These are phyloP conservation scores for Castanea sativa DNA, from an alignment of 306 rosid species.

Conservation along the genomic window DNA sequence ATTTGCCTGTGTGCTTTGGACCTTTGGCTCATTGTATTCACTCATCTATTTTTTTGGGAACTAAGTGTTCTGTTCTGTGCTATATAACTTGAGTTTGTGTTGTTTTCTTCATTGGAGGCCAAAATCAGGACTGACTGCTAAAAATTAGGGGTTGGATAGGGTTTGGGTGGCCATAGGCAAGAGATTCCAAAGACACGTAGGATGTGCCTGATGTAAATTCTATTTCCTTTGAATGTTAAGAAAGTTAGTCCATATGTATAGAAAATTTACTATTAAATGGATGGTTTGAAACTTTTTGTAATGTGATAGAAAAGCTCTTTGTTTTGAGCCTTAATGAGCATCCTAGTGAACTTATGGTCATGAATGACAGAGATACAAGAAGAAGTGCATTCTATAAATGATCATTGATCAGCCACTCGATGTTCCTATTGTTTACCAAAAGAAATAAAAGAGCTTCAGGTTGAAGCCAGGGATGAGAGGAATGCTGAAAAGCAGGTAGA, in stretches of 20 bases:
- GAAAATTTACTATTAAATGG: neutral
- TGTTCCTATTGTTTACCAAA: neutral
- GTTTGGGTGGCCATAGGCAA: neutral
- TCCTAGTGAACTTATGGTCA: neutral
- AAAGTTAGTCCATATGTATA: neutral
- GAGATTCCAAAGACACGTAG: neutral
- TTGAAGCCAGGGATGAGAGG: neutral
- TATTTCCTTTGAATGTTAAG: neutral
- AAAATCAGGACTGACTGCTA: neutral
- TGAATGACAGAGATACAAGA: neutral
- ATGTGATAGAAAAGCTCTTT: neutral
- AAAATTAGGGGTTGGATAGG: neutral
- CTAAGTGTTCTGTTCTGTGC: neutral
- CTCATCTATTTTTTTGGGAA: too few relatives aligned
- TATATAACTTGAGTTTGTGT: neutral
- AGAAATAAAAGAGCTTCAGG: neutral
- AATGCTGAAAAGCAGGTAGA: neutral
- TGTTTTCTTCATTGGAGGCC: neutral
- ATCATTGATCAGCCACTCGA: neutral
- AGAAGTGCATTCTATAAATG: neutral
- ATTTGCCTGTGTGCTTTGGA: too few relatives aligned
- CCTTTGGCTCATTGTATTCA: too few relatives aligned
- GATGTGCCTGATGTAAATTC: neutral
- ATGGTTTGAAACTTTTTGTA: neutral
- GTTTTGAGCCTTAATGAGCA: neutral